A percentile compares a stretch with the other conserved stretches of the same genome.
Evolutionary conservation across 148 eudicot species (phyloP).

Genomic region (Chenopodium berlandieri): DNA sequence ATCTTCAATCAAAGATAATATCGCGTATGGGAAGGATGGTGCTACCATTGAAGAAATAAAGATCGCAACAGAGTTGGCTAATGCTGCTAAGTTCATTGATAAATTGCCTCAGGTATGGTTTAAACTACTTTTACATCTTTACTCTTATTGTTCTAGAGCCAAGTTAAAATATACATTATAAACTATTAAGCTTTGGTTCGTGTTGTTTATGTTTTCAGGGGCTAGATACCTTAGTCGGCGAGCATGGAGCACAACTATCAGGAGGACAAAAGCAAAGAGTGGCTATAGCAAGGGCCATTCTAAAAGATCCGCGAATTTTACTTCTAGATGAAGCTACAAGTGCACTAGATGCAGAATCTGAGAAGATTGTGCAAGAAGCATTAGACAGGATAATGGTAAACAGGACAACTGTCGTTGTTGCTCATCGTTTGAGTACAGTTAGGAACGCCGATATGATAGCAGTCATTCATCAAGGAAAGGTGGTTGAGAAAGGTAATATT

Average conservation of each 20-base stretch:
- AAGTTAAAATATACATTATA: too few relatives aligned
- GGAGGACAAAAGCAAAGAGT: slow-evolving; percentile 89
- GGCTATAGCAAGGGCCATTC: slow-evolving; percentile 78
- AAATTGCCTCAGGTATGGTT: slow-evolving; percentile 54
- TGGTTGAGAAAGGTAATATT: slow-evolving; percentile 70
- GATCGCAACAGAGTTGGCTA: slow-evolving; percentile 58
- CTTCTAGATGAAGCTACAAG: slow-evolving; percentile 90
- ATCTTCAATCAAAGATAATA: slow-evolving; percentile 54
- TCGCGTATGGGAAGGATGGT: slow-evolving; percentile 54
- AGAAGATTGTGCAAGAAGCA: slow-evolving; percentile 75
- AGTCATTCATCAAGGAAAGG: slow-evolving; percentile 68
- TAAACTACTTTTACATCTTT: not conserved
- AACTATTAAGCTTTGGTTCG: not conserved
- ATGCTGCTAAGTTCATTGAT: slow-evolving; percentile 59
- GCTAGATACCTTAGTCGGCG: slow-evolving; percentile 73
- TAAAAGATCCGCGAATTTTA: slow-evolving; percentile 66
- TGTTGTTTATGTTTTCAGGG: slow-evolving; percentile 41
- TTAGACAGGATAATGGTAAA: slow-evolving; percentile 69
- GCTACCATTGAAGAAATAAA: slow-evolving; percentile 53
- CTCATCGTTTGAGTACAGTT: slow-evolving; percentile 78
- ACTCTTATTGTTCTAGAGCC: not conserved
- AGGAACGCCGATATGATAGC: slow-evolving; percentile 78
- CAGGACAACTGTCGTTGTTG: slow-evolving; percentile 72
- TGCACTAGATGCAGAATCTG: slow-evolving; percentile 84
- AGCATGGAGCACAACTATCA: slow-evolving; percentile 73